These are phyloP conservation scores for Lentinus polychrous DNA, from an alignment of 1,284 basidiomycete species.

Conservation along the genomic window DNA sequence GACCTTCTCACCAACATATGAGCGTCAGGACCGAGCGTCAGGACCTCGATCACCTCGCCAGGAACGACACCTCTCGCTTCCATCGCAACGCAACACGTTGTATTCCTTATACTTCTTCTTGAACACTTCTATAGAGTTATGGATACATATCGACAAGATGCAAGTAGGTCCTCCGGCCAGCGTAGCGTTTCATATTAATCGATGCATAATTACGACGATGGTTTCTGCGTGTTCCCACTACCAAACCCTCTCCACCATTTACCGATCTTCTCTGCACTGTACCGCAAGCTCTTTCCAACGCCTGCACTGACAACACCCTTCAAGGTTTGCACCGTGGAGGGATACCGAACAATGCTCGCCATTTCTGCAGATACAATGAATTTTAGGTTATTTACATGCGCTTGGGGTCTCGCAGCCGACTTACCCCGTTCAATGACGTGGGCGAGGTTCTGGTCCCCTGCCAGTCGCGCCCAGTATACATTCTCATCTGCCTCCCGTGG, in stretches of 20 bases:
- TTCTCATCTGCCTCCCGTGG: slow-evolving; percentile 50
- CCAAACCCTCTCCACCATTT: slow-evolving; percentile 70
- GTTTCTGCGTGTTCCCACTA: not conserved
- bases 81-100: no score
- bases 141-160: slow-evolving; percentile 3
- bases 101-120: no score
- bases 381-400: not conserved
- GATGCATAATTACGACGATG: slow-evolving; percentile 2
- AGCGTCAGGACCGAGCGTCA: no score
- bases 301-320: slow-evolving; percentile 88
- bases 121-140: no score
- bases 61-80: no score
- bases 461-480: slow-evolving; percentile 71
- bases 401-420: slow-evolving; percentile 18
- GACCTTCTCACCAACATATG: no score
- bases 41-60: no score
- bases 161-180: not conserved
- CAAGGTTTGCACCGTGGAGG: slow-evolving; percentile 78
- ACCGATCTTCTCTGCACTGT: slow-evolving; percentile 67
- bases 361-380: slow-evolving; percentile 47
- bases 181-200: not conserved
- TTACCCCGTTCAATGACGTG: slow-evolving; percentile 54
- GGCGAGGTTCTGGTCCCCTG: slow-evolving; percentile 53
- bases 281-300: slow-evolving; percentile 70
- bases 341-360: slow-evolving; percentile 69